Evolutionary conservation across 306 rosid genomes (phyloP).

Genomic region (Senna tora): DNA sequence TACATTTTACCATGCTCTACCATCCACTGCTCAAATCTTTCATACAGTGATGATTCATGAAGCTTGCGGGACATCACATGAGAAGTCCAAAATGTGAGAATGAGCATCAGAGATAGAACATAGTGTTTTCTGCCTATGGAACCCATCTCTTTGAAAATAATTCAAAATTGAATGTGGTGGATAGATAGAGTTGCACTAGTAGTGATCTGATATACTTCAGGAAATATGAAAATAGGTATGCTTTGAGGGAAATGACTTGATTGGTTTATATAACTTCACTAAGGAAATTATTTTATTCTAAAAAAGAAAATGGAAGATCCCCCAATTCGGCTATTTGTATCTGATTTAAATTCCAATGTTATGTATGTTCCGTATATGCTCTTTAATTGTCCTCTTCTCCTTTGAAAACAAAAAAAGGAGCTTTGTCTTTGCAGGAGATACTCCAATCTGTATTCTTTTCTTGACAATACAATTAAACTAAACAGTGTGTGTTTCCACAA

Average conservation of each 20-base stretch:
- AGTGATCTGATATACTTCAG: background rate
- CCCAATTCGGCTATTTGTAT: background rate
- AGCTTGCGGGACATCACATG: conserved; percentile 37
- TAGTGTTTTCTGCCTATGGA: background rate
- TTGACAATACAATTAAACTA: background rate
- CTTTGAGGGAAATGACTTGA: background rate
- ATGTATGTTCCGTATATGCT: too few species aligned
- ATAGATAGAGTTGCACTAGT: background rate
- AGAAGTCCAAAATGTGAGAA: conserved; percentile 23
- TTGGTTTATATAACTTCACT: background rate
- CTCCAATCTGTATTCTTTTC: background rate
- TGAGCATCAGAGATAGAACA: background rate
- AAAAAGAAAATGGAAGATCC: background rate
- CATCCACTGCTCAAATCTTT: conserved; percentile 45
- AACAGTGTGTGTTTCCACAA: too few species aligned
- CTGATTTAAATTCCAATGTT: background rate
- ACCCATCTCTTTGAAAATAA: background rate
- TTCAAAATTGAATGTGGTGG: too few species aligned
- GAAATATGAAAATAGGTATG: too few species aligned
- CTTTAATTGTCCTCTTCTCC: background rate
- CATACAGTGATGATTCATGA: background rate
- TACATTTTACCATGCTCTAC: conserved; percentile 21
- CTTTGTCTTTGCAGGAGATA: background rate
- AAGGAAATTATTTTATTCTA: background rate
- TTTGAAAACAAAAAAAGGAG: too few species aligned